Evolutionary conservation across 2,329 filamentous ascomycete species (phyloP), one percentile per base, ranked within the genome.

Genomic region (Tolypocladium inflatum): DNA sequence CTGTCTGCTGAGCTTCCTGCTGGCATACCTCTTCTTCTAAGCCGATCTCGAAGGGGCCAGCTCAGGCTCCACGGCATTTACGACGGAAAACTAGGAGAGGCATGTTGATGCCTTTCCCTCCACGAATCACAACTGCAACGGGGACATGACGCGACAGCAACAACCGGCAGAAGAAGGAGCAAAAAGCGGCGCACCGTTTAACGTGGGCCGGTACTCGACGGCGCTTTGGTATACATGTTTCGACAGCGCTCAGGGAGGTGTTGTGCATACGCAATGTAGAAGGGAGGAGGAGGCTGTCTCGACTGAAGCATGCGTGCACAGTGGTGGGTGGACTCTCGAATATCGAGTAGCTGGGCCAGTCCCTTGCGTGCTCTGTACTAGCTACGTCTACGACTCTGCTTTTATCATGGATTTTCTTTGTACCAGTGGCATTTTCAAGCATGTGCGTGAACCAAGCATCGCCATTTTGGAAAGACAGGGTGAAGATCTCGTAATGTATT

Each of bases 1-100:
- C 50, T 97, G 92, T 71, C 78, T 99, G 67, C 67, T 96, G 63
- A 92, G 90, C 78, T 99, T 99, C 78, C 75, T 99, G 69, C 82
- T 97, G 66, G 94, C 91, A 57, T 99, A 97, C 76, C 84, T 97
- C 74, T 91, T 99, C 79, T 99, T 99, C 75, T 99, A 86, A 80
- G 57, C 30, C 59, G 57, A 60, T 50, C 55, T 33, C 37, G 17
- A 35, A 4, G 30, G 17, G 26, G 4, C 9, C 17, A 11, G 48
- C 26, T n/a, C 17, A 17, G 48, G 30, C 17, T 7, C 26, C 17
- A 51, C 26, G 48, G 26, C 5, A 19, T 8, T 55, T 43, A 57
- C 50, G 54, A 26, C 39, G 38, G 48, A 9, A 35, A 51, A 11
- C 4, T 17, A 35, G 23, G 30, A 15, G 19, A 30, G 30, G 10